phyloP scores from a whole-genome alignment of 139 green algal genomes.

The Tetradesmus obliquus region DNA sequence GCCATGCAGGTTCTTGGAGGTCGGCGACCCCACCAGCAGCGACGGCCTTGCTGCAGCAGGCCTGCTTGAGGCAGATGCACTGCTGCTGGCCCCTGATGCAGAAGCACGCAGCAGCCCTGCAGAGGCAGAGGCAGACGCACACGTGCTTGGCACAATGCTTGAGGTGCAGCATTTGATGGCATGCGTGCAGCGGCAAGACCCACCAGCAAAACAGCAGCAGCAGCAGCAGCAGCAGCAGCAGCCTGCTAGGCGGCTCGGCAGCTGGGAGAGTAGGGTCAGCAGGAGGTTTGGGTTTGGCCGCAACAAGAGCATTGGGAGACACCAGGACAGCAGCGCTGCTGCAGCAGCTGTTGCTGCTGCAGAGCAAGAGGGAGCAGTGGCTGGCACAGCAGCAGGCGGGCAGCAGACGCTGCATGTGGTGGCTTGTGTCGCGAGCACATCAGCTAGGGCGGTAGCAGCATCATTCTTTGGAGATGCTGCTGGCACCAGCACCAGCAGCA shows the following conservation, averaged over 20 bases:
- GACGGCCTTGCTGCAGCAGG: slow-evolving; percentile 17
- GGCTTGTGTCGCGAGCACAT: slow-evolving; percentile 22
- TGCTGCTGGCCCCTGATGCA: slow-evolving; percentile 31
- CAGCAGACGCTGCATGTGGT: slow-evolving; percentile 22
- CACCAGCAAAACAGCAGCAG: not conserved
- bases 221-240: slow-evolving; percentile 31
- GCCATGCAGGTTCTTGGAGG: not conserved
- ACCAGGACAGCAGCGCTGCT: not conserved
- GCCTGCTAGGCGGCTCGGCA: not conserved
- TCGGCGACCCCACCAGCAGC: not conserved
- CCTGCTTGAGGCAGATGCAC: slow-evolving; percentile 32
- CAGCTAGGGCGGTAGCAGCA: slow-evolving; percentile 26
- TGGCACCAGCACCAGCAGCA: not conserved
- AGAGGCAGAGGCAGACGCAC: slow-evolving; percentile 20
- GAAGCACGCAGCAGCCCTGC: not conserved
- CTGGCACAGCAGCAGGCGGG: not conserved
- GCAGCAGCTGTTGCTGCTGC: slow-evolving; percentile 5
- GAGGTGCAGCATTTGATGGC: slow-evolving; percentile 33
- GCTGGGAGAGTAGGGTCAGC: not conserved
- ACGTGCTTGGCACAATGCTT: slow-evolving; percentile 10
- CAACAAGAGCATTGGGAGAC: not conserved
- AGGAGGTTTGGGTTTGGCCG: not conserved
- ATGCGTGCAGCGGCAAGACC: not conserved
- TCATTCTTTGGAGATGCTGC: slow-evolving; percentile 33
- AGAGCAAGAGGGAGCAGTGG: not conserved